Evolutionary conservation across 305 asterid species (phyloP).

Genomic region (Solanum chacoense): DNA sequence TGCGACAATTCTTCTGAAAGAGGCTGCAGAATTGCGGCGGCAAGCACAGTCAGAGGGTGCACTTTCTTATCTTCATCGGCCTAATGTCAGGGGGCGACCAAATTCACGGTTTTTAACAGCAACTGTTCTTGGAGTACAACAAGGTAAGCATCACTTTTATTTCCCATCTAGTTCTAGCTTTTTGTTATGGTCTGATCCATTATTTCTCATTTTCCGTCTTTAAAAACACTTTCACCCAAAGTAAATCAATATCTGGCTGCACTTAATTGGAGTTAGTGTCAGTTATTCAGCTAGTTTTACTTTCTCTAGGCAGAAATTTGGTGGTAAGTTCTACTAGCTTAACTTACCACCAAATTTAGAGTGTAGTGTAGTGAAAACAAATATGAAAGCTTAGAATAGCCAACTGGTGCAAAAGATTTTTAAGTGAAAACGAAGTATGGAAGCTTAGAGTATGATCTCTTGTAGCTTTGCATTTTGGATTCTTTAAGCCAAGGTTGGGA

Average conservation of each 20-base stretch:
- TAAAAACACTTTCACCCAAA: not conserved
- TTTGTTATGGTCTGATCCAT: not conserved
- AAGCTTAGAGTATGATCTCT: not conserved
- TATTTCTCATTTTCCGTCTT: not conserved
- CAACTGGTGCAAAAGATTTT: not conserved
- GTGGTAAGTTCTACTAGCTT: not conserved
- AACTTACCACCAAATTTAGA: not conserved
- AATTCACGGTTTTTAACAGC: constrained; percentile 92
- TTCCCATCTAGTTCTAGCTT: not conserved
- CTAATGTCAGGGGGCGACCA: constrained; percentile 63
- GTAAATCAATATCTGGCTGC: not conserved
- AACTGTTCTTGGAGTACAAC: constrained; percentile 94
- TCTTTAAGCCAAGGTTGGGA: not conserved
- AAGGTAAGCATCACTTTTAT: constrained; percentile 34
- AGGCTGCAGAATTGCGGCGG: constrained; percentile 84
- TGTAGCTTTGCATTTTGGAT: not conserved
- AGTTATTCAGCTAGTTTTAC: not conserved
- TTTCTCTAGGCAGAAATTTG: not conserved
- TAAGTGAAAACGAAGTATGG: not conserved
- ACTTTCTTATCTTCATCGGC: constrained; percentile 64
- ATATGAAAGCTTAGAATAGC: not conserved
- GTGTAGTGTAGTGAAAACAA: not conserved
- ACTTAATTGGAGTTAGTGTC: not conserved
- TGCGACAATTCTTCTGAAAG: constrained; percentile 74
- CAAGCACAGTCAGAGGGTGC: constrained; percentile 81